Base-by-base conservation (phyloP, 169 alveolate species). In the Cardiosporidium cionae region DNA sequence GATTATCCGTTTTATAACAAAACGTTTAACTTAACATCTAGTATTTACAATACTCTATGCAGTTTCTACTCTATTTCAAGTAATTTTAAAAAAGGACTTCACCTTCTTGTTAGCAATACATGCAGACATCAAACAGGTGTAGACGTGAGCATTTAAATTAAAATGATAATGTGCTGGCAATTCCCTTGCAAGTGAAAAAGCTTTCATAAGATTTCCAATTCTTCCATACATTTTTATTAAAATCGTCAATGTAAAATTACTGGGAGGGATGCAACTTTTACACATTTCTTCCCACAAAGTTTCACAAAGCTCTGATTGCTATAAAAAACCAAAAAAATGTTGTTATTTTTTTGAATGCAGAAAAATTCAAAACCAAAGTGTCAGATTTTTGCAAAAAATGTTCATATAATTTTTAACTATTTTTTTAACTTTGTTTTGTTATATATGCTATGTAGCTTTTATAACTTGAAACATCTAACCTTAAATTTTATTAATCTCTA, bases 121-220 rank as follows among this genome's bases (percentile, higher is more conserved):
- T 28, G 94, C 91, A 44, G 89, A 82, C 90, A 89, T 86, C 44
- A 89, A 81, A 70, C 94, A 88, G 34, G 94, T 89, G 79, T 89
- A 89, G 37, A 89, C 94, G 71, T 87, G 91, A 36, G 91, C 87
- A 70, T 87, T 85, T 64, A 85, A 71, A 35, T 70, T 74, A 83
- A 87, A 82, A 72, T 79, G 80, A 62, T 85, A 85, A 65, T 76
- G 68, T 64, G 70, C 74, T 27, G 92, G 91, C 32, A 87, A 76
- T 62, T 80, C 82, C 68, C 66, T 87, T 53, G 84, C 89, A 32
- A 87, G 90, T 54, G 82, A 86, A 35, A 87, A 85, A 52, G 85
- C 91, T 69, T 83, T 86, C 66, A 78, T 88, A 65, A 89, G 82
- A 84, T 88, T 92, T 44, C 90, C 89, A 69, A 79, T 71, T 62